phyloP scores from a whole-genome alignment of 768 basidiomycete genomes.

The Tylopilus sp. region DNA sequence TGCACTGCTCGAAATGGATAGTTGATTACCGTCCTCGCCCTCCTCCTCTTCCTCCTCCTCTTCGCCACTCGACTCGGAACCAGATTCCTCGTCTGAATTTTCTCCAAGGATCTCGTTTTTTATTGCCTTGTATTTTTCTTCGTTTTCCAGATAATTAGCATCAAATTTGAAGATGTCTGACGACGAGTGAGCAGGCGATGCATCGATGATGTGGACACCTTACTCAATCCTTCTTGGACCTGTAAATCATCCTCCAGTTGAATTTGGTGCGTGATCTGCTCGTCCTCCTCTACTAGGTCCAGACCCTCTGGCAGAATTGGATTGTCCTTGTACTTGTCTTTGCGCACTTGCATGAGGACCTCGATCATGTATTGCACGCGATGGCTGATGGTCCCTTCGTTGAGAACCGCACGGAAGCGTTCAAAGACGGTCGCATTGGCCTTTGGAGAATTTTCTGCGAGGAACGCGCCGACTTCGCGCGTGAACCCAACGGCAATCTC shows the following conservation, averaged over 20 bases:
- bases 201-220: slow-evolving; percentile 31
- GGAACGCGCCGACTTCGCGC: slow-evolving; percentile 94
- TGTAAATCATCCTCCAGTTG: slow-evolving; percentile 91
- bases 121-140: slow-evolving; percentile 90
- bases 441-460: slow-evolving; percentile 90
- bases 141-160: slow-evolving; percentile 82
- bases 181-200: slow-evolving; percentile 7
- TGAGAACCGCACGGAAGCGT: slow-evolving; percentile 93
- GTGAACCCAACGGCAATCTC: slow-evolving; percentile 98
- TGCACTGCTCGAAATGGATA: slow-evolving; percentile 22
- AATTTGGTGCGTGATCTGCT: slow-evolving; percentile 94
- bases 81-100: slow-evolving; percentile 71
- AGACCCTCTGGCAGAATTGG: slow-evolving; percentile 91
- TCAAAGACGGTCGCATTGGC: slow-evolving; percentile 95
- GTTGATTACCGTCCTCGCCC: slow-evolving; percentile 44
- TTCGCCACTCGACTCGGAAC: slow-evolving; percentile 60
- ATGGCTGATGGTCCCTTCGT: slow-evolving; percentile 93
- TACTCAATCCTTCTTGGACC: slow-evolving; percentile 92
- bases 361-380: slow-evolving; percentile 99
- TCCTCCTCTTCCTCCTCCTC: slow-evolving; percentile 48
- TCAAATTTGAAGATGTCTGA: slow-evolving; percentile 95
- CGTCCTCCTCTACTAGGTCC: slow-evolving; percentile 96
- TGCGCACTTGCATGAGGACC: slow-evolving; percentile 97
- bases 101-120: slow-evolving; percentile 93
- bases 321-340: slow-evolving; percentile 99